These are phyloP conservation scores for Kwoniella newhampshirensis DNA, from an alignment of 768 basidiomycete species.

Conservation along the genomic window DNA sequence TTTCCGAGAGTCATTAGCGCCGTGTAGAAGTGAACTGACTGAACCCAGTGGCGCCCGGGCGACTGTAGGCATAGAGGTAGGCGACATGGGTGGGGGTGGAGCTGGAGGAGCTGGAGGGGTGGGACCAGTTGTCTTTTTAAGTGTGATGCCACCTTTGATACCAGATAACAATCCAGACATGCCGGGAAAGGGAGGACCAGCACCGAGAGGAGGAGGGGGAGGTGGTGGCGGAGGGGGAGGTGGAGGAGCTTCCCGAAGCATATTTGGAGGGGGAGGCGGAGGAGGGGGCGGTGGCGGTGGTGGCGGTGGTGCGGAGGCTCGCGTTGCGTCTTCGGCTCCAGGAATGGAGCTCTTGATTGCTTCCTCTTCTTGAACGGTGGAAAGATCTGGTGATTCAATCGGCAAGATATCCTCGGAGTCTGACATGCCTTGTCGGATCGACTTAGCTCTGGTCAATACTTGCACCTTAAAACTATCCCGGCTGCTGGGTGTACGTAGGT, in stretches of 20 bases:
- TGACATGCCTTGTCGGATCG: constrained; percentile 16
- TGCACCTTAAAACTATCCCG: constrained; percentile 34
- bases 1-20: constrained; percentile 61
- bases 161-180: constrained; percentile 47
- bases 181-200: constrained; percentile 13
- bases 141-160: constrained; percentile 44
- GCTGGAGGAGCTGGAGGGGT: constrained; percentile 10
- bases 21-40: constrained; percentile 46
- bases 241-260: constrained; percentile 21
- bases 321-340: constrained; percentile 29
- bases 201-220: constrained; percentile 13
- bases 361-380: constrained; percentile 26
- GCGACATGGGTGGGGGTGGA: constrained; percentile 12
- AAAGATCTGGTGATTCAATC: constrained; percentile 24
- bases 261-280: constrained; percentile 19
- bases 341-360: constrained; percentile 33
- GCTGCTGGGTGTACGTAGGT: constrained; percentile 30
- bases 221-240: constrained; percentile 31
- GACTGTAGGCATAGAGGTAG: constrained; percentile 11
- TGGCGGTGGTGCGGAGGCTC: constrained; percentile 26
- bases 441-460: constrained; percentile 34
- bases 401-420: constrained; percentile 28
- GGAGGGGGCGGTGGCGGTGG: constrained; percentile 32
- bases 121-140: constrained; percentile 25
- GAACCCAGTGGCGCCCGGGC: constrained; percentile 37